Evolutionary conservation across 208 protist genomes (phyloP), one percentile per base, ranked within the genome.

Genomic region (Blastocrithidia nonstop): DNA sequence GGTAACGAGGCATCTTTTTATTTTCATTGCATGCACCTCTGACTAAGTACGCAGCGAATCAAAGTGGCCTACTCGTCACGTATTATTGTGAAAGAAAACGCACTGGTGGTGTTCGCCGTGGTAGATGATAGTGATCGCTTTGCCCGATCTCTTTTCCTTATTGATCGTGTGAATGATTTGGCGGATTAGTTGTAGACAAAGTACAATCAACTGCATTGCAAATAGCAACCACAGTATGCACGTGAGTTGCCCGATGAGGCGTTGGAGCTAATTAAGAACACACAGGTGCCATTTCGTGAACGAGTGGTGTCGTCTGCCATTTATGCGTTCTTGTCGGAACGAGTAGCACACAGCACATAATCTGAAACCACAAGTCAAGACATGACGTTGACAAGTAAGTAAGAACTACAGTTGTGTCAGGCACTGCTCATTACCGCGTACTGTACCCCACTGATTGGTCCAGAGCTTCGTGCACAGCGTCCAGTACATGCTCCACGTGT

Each of bases 61-160:
- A 88, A 83, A 52, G 69, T 85, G 26, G 84, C 69, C 41, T 93
- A 83, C 64, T 72, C 74, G 1, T 84, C 80, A 19, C 72, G 84
- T 54, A 78, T 93, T 32, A 57, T 93, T 38, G 61, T 60, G 24
- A 74, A 66, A 37, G 84, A 93, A 47, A 88, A 88, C 49, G 73
- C 72, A 15, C 57, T 90, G 31, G 52, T 89, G 19, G 76, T 81
- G 19, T 93, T 93, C 51, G 72, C 74, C 11, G 69, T 89, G 13
- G 66, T 60, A 9, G 71, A 74, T 7, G 59, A 75, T 53, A 80
- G 76, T 43, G 15, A 44, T 25, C 54, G 62, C 36, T 85, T 86
- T 38, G 66, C 73, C 1, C 64, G 70, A 20, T 64, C 73, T 33
- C 48, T 82, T n/a, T 47, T 59, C 48, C 52, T 91, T 21, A 61